Evolutionary conservation across 2,329 filamentous ascomycete genomes (phyloP), one percentile per base, ranked within the genome.

Genomic region (Botryosphaeria dothidea): DNA sequence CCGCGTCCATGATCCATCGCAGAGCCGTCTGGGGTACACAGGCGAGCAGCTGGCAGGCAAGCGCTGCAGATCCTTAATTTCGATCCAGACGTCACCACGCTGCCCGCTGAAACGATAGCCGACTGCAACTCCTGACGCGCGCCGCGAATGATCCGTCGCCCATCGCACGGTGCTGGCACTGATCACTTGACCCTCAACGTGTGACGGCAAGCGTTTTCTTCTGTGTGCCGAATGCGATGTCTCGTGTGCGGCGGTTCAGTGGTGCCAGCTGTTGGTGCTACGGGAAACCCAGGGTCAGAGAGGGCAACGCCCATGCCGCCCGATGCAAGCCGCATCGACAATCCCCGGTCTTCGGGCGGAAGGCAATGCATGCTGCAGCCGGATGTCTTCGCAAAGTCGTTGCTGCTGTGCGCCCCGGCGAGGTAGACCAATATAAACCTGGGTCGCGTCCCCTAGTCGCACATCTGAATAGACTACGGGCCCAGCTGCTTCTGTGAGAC

Each of bases 101-200:
- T 34, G 48, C 38, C 61, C 61, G 49, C 48, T 52, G 61, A 64
- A 64, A 64, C 61, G 61, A 64, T 64, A 64, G 51, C 48, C 61
- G 61, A 64, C 61, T 54, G 60, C 60, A 62, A 43, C 60, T 52
- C 61, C 61, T 45, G 49, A 52, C 61, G 48, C 60, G 48, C 36
- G 48, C 49, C 49, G 61, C 61, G 61, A 64, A 64, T 56, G 56
- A 60, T 60, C 56, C 56, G 56, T 60, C 56, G 56, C 61, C 60
- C 61, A 64, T 64, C 38, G 41, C 61, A 64, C 61, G 61, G 49
- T 60, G 56, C 41, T 23, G 56, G 56, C 56, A 60, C 56, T 60
- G 56, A 60, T 60, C 56, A 60, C 38, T 46, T 60, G 56, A 43
- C 61, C 51, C 61, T 64, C 49, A 64, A 64, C 56, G 61, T 64